A percentile compares a stretch with the other conserved stretches of the same genome.
phyloP scores from a whole-genome alignment of 768 basidiomycete genomes.

The Brasilioporus rufonigricans region DNA sequence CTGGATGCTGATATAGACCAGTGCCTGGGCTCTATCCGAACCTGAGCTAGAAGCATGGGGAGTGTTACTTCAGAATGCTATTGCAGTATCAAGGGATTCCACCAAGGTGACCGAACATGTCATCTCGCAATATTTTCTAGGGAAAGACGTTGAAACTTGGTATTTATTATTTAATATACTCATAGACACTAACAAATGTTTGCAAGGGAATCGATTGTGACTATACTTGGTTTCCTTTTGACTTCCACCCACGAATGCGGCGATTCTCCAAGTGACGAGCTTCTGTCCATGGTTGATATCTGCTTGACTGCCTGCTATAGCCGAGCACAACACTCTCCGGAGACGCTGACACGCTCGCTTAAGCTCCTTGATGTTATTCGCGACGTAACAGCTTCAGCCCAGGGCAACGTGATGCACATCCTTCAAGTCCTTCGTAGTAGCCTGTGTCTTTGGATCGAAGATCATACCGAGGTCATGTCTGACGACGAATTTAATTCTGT shows the following conservation, averaged over 20 bases:
- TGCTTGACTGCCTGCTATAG: constrained; percentile 37
- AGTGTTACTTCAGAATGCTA: constrained; percentile 31
- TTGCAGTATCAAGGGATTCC: constrained; percentile 19
- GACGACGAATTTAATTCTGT: constrained; percentile 45
- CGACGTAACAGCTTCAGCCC: constrained; percentile 30
- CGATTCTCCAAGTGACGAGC: constrained; percentile 8
- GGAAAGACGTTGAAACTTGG: constrained; percentile 21
- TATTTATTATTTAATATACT: constrained; percentile 4
- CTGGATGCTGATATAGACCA: constrained; percentile 21
- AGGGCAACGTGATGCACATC: constrained; percentile 32
- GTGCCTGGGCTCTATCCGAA: constrained; percentile 45
- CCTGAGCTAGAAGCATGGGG: constrained; percentile 45
- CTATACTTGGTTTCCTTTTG: constrained; percentile 20
- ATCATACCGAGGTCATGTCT: constrained; percentile 39
- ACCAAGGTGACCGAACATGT: constrained; percentile 14
- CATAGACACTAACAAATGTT: constrained; percentile 6
- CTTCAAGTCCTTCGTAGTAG: constrained; percentile 38
- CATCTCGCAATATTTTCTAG: constrained; percentile 11
- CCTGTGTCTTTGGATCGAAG: constrained; percentile 53
- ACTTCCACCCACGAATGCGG: constrained; percentile 4
- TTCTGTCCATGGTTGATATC: constrained; percentile 31
- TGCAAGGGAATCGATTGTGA: constrained; percentile 20
- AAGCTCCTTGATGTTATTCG: constrained; percentile 38
- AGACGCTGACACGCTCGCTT: constrained; percentile 30
- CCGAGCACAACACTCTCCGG: constrained; percentile 19